Evolutionary conservation across 148 eudicot species (phyloP), one percentile per base, ranked within the genome.

Genomic region (Fagopyrum homotropicum): DNA sequence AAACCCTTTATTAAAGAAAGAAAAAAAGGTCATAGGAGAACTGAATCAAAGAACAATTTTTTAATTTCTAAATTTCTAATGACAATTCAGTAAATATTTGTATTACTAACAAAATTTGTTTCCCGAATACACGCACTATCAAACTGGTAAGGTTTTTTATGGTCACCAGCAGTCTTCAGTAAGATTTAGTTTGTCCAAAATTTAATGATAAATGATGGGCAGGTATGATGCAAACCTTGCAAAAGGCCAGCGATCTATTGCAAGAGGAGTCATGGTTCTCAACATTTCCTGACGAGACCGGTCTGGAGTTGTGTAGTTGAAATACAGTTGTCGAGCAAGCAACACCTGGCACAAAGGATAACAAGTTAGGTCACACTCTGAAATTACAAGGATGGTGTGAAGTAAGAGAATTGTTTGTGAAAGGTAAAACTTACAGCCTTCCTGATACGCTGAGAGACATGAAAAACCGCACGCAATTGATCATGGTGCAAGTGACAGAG

Each of bases 401-500:
- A 40, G 9, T 71, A 26, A 45, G 10, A 9, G 51, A 3, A 49
- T 6, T 26, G n/a, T 19, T 14, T 14, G 47, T 66, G 30, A 5
- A 12, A 40, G 17, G 47, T 12, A 10, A 2, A 30, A 80, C 99
- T 95, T 56, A 95, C 99, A 72, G 99, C 92, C 83, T 75, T 95
- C 82, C 96, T 85, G 17, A 95, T 76, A 66, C 89, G 85, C 83
- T 85, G 88, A 45, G 92, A 95, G 64, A 95, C 99, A 81, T 95
- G 99, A 82, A 95, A 92, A 59, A 87, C 94, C 57, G 97, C 87
- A 79, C 82, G 87, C 55, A 95, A 87, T 78, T 95, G 99, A 78
- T 95, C 98, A 80, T 95, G 99, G 82, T 95, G 98, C 83, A 95
- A 82, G 81, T 92, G 92, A 81, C 99, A 95, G 29, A 95, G 85